Evolutionary conservation across 225 moss, liverwort and hornwort species (phyloP).

Genomic region (Marchantia polymorpha): DNA sequence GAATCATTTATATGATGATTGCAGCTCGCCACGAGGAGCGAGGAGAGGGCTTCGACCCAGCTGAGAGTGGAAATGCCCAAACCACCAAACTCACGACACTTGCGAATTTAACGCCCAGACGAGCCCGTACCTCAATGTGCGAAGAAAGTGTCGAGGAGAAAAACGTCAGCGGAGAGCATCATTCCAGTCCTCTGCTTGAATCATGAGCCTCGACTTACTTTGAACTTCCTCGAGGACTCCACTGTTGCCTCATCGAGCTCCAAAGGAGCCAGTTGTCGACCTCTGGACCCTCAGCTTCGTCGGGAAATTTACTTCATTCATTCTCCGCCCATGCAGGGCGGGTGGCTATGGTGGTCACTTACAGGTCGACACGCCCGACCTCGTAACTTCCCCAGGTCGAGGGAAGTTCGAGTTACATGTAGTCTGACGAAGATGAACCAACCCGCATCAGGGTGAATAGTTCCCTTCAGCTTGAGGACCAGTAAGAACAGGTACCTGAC

Average conservation of each 20-base stretch:
- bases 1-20: neutral
- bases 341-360: neutral
- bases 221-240: too few species aligned
- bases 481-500: neutral
- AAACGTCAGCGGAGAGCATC: too few species aligned
- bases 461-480: neutral
- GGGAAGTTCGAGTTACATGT: neutral
- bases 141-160: too few species aligned
- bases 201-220: too few species aligned
- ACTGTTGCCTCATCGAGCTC: too few species aligned
- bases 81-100: neutral
- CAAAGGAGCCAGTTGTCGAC: neutral
- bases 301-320: neutral
- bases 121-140: neutral
- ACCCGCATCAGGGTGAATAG: neutral
- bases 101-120: too few species aligned
- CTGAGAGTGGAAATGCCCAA: neutral
- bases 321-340: neutral
- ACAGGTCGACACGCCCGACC: neutral
- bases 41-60: neutral
- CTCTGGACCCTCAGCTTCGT: neutral
- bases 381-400: neutral
- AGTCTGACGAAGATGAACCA: neutral
- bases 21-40: neutral
- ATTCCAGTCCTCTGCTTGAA: too few species aligned